Evolutionary conservation across 23 red algal genomes (phyloP).

Genomic region (Gracilaria domingensis): DNA sequence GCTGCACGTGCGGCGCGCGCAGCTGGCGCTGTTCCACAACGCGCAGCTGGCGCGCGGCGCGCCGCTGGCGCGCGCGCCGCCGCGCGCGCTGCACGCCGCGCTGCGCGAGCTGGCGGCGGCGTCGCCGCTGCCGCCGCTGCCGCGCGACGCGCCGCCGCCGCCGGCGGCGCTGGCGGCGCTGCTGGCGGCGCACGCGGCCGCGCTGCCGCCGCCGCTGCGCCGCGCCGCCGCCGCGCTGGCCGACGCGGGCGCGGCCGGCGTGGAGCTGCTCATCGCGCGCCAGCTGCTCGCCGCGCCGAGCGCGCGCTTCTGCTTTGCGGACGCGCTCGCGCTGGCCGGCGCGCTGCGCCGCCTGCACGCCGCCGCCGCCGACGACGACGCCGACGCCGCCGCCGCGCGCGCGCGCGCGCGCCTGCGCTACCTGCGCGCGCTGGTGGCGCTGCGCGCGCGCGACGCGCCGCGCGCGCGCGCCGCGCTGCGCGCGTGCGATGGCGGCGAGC

Average conservation of each 20-base stretch:
- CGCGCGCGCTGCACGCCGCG: not conserved
- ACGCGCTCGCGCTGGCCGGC: not conserved
- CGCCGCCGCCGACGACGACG: not conserved
- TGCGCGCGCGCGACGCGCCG: not conserved
- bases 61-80: not conserved
- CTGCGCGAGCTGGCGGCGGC: no score
- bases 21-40: not conserved
- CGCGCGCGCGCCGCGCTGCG: not conserved
- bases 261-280: no score
- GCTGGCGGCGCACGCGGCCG: not conserved
- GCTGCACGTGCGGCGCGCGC: not conserved
- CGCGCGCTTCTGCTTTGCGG: not conserved
- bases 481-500: not conserved
- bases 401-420: constrained; percentile 2
- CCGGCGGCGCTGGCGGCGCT: not conserved
- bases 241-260: not conserved
- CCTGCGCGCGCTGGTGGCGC: constrained; percentile 4
- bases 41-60: not conserved
- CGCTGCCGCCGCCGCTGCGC: not conserved
- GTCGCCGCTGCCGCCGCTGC: not conserved
- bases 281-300: no score
- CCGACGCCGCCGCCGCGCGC: not conserved
- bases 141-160: not conserved
- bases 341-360: not conserved
- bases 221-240: no score